Percentiles rank a stretch among this genome's conserved stretches.
Conservation (phyloP, 192 early-diverging fungal species). For the Neocallimastix lanati region DNA sequence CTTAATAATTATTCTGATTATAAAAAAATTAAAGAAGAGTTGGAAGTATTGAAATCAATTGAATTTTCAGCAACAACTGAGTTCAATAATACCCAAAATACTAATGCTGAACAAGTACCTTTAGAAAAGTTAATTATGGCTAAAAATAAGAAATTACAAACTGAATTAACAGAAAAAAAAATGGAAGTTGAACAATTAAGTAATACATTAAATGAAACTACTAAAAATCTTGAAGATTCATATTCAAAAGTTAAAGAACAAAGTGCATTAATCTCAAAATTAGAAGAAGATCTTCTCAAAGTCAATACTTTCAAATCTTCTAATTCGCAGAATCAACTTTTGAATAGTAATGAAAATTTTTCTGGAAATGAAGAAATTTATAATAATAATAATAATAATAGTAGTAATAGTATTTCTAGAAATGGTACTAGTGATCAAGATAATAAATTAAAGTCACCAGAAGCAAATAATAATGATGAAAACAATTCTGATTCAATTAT, state of each 20-base stretch:
- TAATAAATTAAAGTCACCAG: background rate
- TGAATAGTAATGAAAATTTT: conserved; percentile 5
- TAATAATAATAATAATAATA: background rate
- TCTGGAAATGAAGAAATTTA: conserved; percentile 9
- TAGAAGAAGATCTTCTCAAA: conserved; percentile 26
- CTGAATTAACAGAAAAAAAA: conserved; percentile 42
- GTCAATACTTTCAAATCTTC: conserved; percentile 9
- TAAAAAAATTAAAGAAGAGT: conserved; percentile 65
- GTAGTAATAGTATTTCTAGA: background rate
- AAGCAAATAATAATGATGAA: background rate
- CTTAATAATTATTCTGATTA: conserved; percentile 58
- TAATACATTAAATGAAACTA: conserved; percentile 7
- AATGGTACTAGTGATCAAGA: background rate
- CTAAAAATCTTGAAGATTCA: conserved; percentile 11
- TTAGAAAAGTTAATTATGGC: conserved; percentile 64
- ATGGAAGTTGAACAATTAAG: conserved; percentile 13
- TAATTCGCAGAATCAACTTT: background rate
- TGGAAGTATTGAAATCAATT: conserved; percentile 53
- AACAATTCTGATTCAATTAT: conserved; percentile 29
- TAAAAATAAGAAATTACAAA: conserved; percentile 67
- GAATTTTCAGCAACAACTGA: conserved; percentile 10
- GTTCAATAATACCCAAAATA: conserved; percentile 19
- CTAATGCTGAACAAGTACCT: conserved; percentile 19
- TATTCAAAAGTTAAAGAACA: conserved; percentile 27
- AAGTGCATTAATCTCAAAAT: conserved; percentile 26